Conservation (phyloP, 441 rosid genomes). For the Populus hybrid region DNA sequence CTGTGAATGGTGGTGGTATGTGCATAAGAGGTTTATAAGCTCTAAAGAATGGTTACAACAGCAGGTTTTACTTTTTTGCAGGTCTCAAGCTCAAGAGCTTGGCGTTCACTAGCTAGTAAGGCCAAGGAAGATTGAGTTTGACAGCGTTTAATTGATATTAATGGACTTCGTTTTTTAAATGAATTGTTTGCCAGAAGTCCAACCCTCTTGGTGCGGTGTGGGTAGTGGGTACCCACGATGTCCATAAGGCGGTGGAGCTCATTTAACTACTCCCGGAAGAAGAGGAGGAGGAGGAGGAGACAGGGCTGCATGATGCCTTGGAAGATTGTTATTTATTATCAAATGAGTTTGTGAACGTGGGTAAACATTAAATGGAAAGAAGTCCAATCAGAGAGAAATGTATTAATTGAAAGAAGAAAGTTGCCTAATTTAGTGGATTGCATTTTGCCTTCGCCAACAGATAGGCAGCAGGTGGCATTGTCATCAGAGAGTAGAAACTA, state of each 20-base stretch:
- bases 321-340: background rate
- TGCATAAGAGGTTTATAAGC: too few species aligned
- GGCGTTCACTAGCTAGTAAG: background rate
- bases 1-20: background rate
- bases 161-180: too few species aligned
- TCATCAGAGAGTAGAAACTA: background rate
- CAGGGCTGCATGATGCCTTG: background rate
- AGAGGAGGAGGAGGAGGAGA: too few species aligned
- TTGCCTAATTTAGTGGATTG: background rate
- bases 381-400: background rate
- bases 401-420: background rate
- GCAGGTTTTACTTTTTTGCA: background rate
- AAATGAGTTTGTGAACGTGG: background rate
- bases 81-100: background rate
- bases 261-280: background rate
- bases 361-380: background rate
- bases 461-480: background rate
- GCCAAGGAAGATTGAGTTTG: background rate
- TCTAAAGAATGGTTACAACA: background rate
- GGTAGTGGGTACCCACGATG: background rate
- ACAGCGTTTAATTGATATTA: too few species aligned
- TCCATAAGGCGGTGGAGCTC: background rate
- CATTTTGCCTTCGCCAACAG: background rate
- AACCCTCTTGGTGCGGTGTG: background rate
- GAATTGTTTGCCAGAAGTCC: background rate